Conservation (phyloP, 2,329 filamentous ascomycete species). For the Curvularia hawaiiensis region DNA sequence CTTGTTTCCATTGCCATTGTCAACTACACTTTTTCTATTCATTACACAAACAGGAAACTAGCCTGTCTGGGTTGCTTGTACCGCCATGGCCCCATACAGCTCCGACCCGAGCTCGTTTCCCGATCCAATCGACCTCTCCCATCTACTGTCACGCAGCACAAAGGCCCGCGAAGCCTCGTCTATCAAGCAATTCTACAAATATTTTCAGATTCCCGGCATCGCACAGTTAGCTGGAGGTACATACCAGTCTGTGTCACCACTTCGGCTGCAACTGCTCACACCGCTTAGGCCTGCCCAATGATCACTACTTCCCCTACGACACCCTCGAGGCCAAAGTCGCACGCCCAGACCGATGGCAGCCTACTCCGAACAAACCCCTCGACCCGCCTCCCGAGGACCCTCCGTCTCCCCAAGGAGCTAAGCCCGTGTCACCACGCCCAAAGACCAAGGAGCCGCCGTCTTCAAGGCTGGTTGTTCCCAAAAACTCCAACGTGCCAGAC, state of each 20-base stretch:
- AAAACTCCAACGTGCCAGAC: slow-evolving; percentile 64
- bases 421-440: slow-evolving; percentile 28
- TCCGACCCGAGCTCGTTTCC: slow-evolving; percentile 41
- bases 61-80: not conserved
- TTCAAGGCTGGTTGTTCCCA: slow-evolving; percentile 72
- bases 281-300: slow-evolving; percentile 73
- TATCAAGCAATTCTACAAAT: slow-evolving; percentile 86
- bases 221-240: slow-evolving; percentile 65
- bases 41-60: not conserved
- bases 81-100: slow-evolving; percentile 32
- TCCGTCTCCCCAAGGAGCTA: slow-evolving; percentile 31
- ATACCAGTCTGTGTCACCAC: not conserved
- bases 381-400: slow-evolving; percentile 47
- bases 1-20: slow-evolving; percentile 10
- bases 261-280: slow-evolving; percentile 19
- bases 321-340: slow-evolving; percentile 84
- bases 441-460: slow-evolving; percentile 36
- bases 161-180: slow-evolving; percentile 67
- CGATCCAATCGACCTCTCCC: slow-evolving; percentile 73
- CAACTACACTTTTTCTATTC: slow-evolving; percentile 1
- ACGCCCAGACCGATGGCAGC: slow-evolving; percentile 73
- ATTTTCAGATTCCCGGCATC: slow-evolving; percentile 69
- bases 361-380: slow-evolving; percentile 67
- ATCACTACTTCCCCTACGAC: slow-evolving; percentile 86
- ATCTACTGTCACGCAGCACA: slow-evolving; percentile 76